phyloP scores from a whole-genome alignment of 164 flowering plant species.

The Amborella trichopoda region DNA sequence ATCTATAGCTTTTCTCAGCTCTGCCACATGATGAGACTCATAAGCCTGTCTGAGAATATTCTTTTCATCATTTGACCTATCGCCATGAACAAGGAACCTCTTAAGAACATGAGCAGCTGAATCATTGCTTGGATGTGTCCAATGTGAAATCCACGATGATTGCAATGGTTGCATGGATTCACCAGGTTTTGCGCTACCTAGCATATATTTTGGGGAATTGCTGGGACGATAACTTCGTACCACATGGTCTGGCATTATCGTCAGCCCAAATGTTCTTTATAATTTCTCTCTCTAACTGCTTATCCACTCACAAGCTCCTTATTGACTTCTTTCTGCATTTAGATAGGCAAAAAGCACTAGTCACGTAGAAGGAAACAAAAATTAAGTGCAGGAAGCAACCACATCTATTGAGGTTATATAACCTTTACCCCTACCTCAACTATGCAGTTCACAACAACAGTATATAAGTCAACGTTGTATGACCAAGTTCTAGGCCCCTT shows the following conservation, averaged over 20 bases:
- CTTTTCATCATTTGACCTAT: constrained; percentile 11
- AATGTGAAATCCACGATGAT: constrained; percentile 50
- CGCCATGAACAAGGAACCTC: constrained; percentile 1
- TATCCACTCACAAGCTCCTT: too few species aligned
- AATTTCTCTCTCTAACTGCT: too few species aligned
- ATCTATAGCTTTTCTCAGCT: constrained; percentile 2
- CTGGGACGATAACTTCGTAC: constrained; percentile 10
- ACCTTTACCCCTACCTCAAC: too few species aligned
- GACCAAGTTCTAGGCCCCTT: too few species aligned
- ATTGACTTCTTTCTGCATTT: too few species aligned
- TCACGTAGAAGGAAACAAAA: too few species aligned
- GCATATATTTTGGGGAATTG: background rate
- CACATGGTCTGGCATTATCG: constrained; percentile 26
- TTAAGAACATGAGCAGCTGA: constrained; percentile 10
- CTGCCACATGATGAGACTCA: constrained; percentile 1
- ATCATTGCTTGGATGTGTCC: constrained; percentile 28
- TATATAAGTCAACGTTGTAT: too few species aligned
- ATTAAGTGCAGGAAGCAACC: too few species aligned
- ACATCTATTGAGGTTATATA: too few species aligned
- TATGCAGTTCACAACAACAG: too few species aligned
- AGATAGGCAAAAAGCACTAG: too few species aligned
- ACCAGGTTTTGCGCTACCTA: constrained; percentile 8
- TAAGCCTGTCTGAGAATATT: constrained; percentile 4
- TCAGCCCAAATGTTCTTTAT: too few species aligned
- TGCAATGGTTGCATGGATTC: constrained; percentile 16